Base-by-base conservation (phyloP, 2,329 filamentous ascomycete genomes). In the Xylariaceae sp. region DNA sequence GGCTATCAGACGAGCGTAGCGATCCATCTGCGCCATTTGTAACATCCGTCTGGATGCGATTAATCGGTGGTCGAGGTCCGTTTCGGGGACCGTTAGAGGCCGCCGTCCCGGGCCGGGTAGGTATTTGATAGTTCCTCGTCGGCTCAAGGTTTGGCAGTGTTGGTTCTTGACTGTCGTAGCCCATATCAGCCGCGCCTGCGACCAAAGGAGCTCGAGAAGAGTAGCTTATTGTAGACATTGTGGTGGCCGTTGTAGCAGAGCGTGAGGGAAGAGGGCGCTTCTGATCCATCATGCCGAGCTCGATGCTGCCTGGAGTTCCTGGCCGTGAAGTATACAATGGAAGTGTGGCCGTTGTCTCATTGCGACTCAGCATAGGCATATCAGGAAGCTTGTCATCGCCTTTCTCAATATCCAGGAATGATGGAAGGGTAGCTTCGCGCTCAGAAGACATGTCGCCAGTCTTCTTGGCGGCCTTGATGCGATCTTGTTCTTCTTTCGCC, bases 401-500 rank as follows among this genome's bases (percentile, higher is more conserved):
- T 59, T 71, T 70, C 43, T 66, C 70, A 31, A 71, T 71, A 33
- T 79, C 73, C 47, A 79, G 73, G 7, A 89, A 61, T 5, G 77
- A 78, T 2, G 88, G 90, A 6, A 93, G 66, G 0, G 89, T 91
- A n/a, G 84, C 83, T 61, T 84, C 78, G 51, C 82, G 75, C 39
- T 78, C 75, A 28, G 77, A 59, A 1, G 72, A 69, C 18, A 73
- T 65, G 45, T 80, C 81, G 47, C 82, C 80, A 40, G 76, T 77
- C 64, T 79, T 81, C 61, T 76, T 77, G 3, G 78, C 79, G 16
- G 71, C 74, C 63, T 75, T 81, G 19, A 73, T 72, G 60, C 79
- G 76, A 62, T 79, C 82, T 55, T 76, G 78, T 67, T 88, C 85
- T 48, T 94, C 88, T 62, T 91, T 90, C 47, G 86, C 88, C 22